These are phyloP conservation scores for Gomphus sp. DNA, from an alignment of 1,284 basidiomycete species.

Conservation along the genomic window DNA sequence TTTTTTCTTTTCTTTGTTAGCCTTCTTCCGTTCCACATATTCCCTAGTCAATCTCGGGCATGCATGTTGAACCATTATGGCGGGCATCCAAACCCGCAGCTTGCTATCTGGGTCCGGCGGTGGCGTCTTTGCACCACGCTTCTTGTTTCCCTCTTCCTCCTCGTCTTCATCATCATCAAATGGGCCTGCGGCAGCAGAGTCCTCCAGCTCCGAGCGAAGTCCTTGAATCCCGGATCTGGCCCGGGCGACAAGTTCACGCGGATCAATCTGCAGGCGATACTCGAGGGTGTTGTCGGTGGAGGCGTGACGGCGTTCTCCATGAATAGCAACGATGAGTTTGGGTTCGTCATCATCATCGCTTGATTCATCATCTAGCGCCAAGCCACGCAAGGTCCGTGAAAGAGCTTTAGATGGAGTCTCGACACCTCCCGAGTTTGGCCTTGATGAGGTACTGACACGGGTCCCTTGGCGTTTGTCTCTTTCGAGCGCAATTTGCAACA, in stretches of 20 bases:
- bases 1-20: conserved; percentile 34
- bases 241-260: conserved; percentile 50
- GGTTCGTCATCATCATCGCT: conserved; percentile 20
- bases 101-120: conserved; percentile 40
- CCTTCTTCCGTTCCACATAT: conserved; percentile 43
- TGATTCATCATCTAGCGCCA: conserved; percentile 16
- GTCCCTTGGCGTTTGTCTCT: conserved; percentile 24
- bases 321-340: conserved; percentile 35
- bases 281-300: conserved; percentile 63
- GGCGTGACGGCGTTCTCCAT: conserved; percentile 40
- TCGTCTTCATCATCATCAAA: conserved; percentile 28
- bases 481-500: conserved; percentile 47
- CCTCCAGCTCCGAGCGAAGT: conserved; percentile 40
- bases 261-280: conserved; percentile 65
- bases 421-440: background rate
- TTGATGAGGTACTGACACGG: background rate
- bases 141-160: conserved; percentile 19
- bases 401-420: conserved; percentile 52
- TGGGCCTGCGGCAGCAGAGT: conserved; percentile 19
- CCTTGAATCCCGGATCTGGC: conserved; percentile 58
- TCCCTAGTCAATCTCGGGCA: conserved; percentile 53
- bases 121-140: conserved; percentile 27
- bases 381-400: conserved; percentile 32
- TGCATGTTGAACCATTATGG: conserved; percentile 59
- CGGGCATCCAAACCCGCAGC: conserved; percentile 67